Conservation (phyloP, 192 early-diverging fungal species). For the Entrophospora sp. region DNA sequence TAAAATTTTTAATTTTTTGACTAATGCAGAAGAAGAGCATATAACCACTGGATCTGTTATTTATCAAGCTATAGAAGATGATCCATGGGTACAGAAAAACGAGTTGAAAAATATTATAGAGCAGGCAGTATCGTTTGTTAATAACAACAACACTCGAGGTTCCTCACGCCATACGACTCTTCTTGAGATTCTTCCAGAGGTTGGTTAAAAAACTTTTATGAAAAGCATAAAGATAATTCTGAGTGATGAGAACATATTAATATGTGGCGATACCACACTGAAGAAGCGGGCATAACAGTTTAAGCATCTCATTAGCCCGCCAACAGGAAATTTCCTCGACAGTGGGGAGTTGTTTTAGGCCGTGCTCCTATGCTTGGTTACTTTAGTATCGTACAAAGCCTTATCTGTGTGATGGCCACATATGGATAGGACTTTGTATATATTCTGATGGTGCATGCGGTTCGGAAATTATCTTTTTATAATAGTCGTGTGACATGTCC, state of each 20-base stretch:
- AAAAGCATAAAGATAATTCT: not conserved
- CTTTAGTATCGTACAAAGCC: conserved; percentile 4
- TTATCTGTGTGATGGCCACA: conserved; percentile 1
- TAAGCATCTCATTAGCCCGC: conserved; percentile 4
- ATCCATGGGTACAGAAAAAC: not conserved
- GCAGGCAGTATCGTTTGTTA: too few relatives aligned
- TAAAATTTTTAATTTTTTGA: not conserved
- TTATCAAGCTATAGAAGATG: not conserved
- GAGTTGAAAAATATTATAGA: not conserved
- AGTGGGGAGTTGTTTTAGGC: not conserved
- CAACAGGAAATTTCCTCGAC: conserved; percentile 2
- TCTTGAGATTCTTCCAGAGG: not conserved
- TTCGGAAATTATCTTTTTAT: too few relatives aligned
- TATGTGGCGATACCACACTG: not conserved
- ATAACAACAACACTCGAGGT: too few relatives aligned
- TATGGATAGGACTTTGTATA: not conserved
- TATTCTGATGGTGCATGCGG: conserved; percentile 6
- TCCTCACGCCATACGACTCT: too few relatives aligned
- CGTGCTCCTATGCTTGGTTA: not conserved
- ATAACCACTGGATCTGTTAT: not conserved
- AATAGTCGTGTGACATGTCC: too few relatives aligned
- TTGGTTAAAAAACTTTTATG: not conserved
- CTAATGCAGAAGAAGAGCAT: not conserved
- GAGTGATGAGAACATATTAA: not conserved
- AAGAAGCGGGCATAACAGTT: not conserved